Percentiles rank a stretch among this genome's conserved stretches.
These are phyloP conservation scores for Arthrobotrys sphaeroides DNA, from an alignment of 2,329 filamentous ascomycete species.

Conservation along the genomic window DNA sequence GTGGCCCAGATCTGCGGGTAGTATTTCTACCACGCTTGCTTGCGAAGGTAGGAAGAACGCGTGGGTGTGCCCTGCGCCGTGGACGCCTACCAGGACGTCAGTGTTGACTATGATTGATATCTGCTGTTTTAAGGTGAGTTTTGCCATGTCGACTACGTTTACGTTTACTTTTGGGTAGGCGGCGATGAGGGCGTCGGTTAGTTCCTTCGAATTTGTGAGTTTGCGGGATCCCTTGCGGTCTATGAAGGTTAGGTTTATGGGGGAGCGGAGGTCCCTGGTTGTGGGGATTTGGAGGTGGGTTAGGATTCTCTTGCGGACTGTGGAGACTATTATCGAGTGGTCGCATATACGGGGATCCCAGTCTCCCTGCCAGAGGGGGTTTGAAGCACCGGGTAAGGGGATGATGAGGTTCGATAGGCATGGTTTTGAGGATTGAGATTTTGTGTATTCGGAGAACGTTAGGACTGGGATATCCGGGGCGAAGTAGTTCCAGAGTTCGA, in stretches of 20 bases:
- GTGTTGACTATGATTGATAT: constrained; percentile 60
- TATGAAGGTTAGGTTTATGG: constrained; percentile 60
- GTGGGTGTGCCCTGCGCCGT: constrained; percentile 64
- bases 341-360: constrained; percentile 60
- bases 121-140: constrained; percentile 61
- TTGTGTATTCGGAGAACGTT: constrained; percentile 58
- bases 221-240: constrained; percentile 60
- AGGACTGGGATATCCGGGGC: constrained; percentile 59
- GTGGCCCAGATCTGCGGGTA: constrained; percentile 60
- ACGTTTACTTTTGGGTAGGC: constrained; percentile 58
- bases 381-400: constrained; percentile 62
- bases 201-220: constrained; percentile 58
- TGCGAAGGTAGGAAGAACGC: constrained; percentile 55
- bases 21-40: constrained; percentile 62
- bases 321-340: constrained; percentile 59
- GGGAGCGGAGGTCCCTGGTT: background rate
- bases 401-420: constrained; percentile 60
- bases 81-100: constrained; percentile 63
- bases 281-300: constrained; percentile 41
- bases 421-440: background rate
- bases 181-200: constrained; percentile 58
- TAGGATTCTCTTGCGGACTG: constrained; percentile 57
- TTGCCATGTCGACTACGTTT: constrained; percentile 61
- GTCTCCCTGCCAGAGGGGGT: constrained; percentile 63
- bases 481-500: constrained; percentile 62